phyloP scores from a whole-genome alignment of 2,329 filamentous ascomycete species.

The Venturia carpophila region DNA sequence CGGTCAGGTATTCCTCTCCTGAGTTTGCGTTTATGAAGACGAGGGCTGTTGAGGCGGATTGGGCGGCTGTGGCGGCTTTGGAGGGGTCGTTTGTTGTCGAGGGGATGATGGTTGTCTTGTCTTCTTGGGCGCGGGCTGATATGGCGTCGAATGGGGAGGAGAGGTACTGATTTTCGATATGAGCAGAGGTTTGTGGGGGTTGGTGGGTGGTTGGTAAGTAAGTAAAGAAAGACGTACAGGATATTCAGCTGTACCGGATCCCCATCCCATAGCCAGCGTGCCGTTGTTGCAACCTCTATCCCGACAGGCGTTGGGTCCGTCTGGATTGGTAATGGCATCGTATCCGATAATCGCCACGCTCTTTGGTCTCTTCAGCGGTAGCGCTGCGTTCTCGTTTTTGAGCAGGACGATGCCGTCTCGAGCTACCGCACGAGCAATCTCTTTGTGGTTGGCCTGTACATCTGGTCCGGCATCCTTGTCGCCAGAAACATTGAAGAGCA shows the following conservation, averaged over 20 bases:
- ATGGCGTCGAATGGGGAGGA: conserved; percentile 38
- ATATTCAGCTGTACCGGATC: conserved; percentile 47
- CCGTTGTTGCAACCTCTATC: conserved; percentile 58
- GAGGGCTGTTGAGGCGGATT: conserved; percentile 29
- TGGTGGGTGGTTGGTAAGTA: too few relatives aligned
- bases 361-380: conserved; percentile 64
- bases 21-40: conserved; percentile 43
- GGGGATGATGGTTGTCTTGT: conserved; percentile 33
- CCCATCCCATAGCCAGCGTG: conserved; percentile 62
- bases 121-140: conserved; percentile 30
- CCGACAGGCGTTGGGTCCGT: conserved; percentile 69
- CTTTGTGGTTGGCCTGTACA: conserved; percentile 35
- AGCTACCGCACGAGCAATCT: conserved; percentile 36
- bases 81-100: conserved; percentile 33
- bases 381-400: conserved; percentile 57
- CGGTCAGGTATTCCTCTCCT: conserved; percentile 44
- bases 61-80: conserved; percentile 32
- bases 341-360: conserved; percentile 61
- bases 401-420: conserved; percentile 43
- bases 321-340: conserved; percentile 67
- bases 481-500: conserved; percentile 41
- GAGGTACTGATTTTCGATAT: conserved; percentile 32
- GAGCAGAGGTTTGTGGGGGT: not conserved
- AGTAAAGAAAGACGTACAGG: conserved; percentile 24
- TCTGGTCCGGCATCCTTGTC: conserved; percentile 29